These are phyloP conservation scores for Flagelloscypha sp. DNA, from an alignment of 768 basidiomycete species.

Conservation along the genomic window DNA sequence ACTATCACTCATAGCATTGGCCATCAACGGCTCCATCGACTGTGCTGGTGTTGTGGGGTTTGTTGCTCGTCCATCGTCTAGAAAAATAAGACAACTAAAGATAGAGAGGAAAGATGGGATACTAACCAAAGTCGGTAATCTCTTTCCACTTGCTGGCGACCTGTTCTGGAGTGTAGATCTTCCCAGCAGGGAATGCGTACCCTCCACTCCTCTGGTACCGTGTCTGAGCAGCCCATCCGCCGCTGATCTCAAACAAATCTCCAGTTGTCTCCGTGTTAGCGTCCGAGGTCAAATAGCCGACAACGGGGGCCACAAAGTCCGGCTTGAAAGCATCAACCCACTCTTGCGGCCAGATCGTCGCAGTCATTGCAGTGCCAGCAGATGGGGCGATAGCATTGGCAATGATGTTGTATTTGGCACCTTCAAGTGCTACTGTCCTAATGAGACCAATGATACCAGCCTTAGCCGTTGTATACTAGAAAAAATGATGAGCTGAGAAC, in stretches of 20 bases:
- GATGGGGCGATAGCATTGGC: constrained; percentile 83
- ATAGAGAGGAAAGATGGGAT: background rate
- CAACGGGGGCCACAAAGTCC: constrained; percentile 86
- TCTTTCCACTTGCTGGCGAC: constrained; percentile 70
- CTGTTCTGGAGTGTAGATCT: constrained; percentile 70
- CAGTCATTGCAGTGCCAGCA: constrained; percentile 89
- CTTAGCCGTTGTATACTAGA: constrained; percentile 85
- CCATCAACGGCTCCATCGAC: constrained; percentile 62
- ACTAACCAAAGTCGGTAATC: constrained; percentile 79
- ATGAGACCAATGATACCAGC: constrained; percentile 87
- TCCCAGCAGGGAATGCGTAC: constrained; percentile 76
- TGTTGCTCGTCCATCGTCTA: constrained; percentile 77
- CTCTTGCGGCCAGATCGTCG: constrained; percentile 76
- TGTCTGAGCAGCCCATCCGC: constrained; percentile 88
- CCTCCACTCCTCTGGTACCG: constrained; percentile 92
- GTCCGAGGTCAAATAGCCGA: constrained; percentile 82
- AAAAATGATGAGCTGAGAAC: constrained; percentile 4
- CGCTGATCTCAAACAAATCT: constrained; percentile 75
- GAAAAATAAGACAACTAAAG: constrained; percentile 1
- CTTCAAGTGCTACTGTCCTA: constrained; percentile 86
- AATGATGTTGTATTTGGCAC: constrained; percentile 82
- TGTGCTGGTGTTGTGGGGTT: constrained; percentile 71
- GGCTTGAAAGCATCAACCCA: constrained; percentile 93
- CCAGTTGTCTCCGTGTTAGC: constrained; percentile 72
- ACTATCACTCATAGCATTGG: constrained; percentile 44